Evolutionary conservation across 2,329 filamentous ascomycete genomes (phyloP).

Genomic region (Penicillium hesseltinei): DNA sequence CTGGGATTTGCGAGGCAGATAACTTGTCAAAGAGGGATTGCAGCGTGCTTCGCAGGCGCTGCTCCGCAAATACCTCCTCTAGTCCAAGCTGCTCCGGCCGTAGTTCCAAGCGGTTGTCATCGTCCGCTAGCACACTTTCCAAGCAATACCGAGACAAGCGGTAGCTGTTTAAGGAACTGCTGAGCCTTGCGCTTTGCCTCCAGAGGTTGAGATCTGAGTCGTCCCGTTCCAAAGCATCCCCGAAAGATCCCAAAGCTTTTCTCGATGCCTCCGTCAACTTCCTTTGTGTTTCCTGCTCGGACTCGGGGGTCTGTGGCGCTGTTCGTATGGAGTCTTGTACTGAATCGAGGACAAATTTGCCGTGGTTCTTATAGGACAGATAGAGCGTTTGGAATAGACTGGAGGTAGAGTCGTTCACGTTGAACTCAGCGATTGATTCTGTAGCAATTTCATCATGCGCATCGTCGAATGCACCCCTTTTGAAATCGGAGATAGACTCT

Average conservation of each 20-base stretch:
- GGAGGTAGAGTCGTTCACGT: slow-evolving; percentile 69
- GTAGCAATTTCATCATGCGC: slow-evolving; percentile 24
- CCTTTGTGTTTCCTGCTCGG: slow-evolving; percentile 12
- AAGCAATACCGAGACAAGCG: slow-evolving; percentile 61
- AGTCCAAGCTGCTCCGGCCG: slow-evolving; percentile 58
- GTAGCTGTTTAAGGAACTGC: slow-evolving; percentile 56
- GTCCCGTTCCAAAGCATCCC: slow-evolving; percentile 63
- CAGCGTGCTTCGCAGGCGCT: slow-evolving; percentile 52
- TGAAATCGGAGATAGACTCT: slow-evolving; percentile 81
- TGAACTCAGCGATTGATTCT: slow-evolving; percentile 49
- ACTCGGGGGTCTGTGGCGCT: slow-evolving; percentile 15
- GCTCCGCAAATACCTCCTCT: slow-evolving; percentile 54
- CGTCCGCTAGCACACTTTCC: slow-evolving; percentile 62
- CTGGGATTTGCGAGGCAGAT: slow-evolving; percentile 52
- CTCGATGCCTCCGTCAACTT: slow-evolving; percentile 39
- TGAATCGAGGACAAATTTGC: slow-evolving; percentile 82
- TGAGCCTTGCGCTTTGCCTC: slow-evolving; percentile 59
- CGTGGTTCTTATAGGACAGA: slow-evolving; percentile 91
- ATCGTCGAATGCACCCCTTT: slow-evolving; percentile 61
- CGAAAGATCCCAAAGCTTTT: slow-evolving; percentile 54
- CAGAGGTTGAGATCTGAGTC: slow-evolving; percentile 64
- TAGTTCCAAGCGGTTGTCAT: slow-evolving; percentile 56
- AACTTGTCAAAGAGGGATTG: slow-evolving; percentile 54
- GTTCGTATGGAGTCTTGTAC: slow-evolving; percentile 54
- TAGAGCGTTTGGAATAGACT: slow-evolving; percentile 88